Conservation (phyloP, 148 eudicot species). For the Bassia scoparia region DNA sequence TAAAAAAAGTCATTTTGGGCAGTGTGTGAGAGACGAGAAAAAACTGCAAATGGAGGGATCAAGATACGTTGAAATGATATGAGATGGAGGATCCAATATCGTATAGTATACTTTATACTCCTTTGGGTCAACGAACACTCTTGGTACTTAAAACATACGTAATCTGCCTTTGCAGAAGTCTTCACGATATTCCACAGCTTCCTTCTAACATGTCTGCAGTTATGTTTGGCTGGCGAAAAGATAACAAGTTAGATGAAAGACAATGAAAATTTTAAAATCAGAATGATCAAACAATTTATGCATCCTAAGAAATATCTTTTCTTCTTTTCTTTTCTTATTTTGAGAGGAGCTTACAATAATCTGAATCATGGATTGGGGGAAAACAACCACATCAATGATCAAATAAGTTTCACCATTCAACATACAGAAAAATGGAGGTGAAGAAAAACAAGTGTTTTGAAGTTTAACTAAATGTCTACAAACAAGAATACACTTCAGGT, state of each 20-base stretch:
- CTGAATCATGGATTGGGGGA: neutral
- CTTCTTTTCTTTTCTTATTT: too few species aligned
- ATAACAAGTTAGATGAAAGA: neutral
- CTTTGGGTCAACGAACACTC: too few species aligned
- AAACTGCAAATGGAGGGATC: too few species aligned
- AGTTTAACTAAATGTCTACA: neutral
- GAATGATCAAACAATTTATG: neutral
- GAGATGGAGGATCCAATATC: too few species aligned
- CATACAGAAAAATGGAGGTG: neutral
- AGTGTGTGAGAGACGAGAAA: too few species aligned
- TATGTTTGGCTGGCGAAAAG: slow-evolving; percentile 79
- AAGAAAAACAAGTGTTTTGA: neutral
- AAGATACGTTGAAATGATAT: too few species aligned
- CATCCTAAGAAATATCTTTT: neutral
- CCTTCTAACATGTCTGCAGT: slow-evolving; percentile 98
- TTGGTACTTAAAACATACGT: too few species aligned
- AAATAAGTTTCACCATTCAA: neutral
- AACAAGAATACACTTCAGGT: neutral
- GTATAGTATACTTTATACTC: too few species aligned
- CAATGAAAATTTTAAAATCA: neutral
- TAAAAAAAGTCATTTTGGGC: too few species aligned
- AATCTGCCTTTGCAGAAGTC: slow-evolving; percentile 75
- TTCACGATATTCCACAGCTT: slow-evolving; percentile 94
- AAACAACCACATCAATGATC: neutral
- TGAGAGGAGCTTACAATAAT: neutral